Evolutionary conservation across 2,329 filamentous ascomycete genomes (phyloP), one percentile per base, ranked within the genome.

Genomic region (Fonsecaea erecta): DNA sequence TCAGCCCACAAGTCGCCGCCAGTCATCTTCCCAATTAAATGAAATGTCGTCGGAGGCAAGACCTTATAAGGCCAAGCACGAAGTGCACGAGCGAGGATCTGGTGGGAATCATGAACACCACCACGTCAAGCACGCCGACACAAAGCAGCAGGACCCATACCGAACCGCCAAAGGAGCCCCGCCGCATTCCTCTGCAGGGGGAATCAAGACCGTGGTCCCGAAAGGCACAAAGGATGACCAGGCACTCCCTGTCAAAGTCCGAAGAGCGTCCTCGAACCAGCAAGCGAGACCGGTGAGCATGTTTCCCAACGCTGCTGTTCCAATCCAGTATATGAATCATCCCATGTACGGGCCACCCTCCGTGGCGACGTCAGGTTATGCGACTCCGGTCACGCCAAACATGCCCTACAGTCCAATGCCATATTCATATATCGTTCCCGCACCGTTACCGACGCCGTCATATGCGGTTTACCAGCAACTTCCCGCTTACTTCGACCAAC

Each of bases 21-120:
- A 67, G 46, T 58, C 68, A 7, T 56, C 62, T 0, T 60, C 63
- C 37, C 62, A 58, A 5, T 46, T 53, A n/a, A 69, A 67, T 30
- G 65, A 64, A 35, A 48, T 58, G 6, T 28, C 51, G 8, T 34
- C 54, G 1, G 66, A 68, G 12, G 46, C 37, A 14, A 57, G 59
- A 18, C 59, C 65, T 14, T 43, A 35, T 4, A 70, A 63, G 46
- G 37, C 18, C 14, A 64, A 60, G 40, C 54, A 40, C 11, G 60
- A 67, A 26, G 34, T 71, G 43, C 75, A 77, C 55, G 72, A 75
- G 54, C 74, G 74, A 26, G 73, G 73, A 32, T 68, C 64, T 34
- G 78, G 76, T 67, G 75, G 73, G 71, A 76, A 79, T 8, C 77
- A 76, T 60, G 73, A n/a, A n/a, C n/a, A n/a, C n/a, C n/a, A 78